A percentile compares a stretch with the other conserved stretches of the same genome.
Conservation (phyloP, 225 moss, liverwort and hornwort species). For the Pseudisothecium myosuroides region DNA sequence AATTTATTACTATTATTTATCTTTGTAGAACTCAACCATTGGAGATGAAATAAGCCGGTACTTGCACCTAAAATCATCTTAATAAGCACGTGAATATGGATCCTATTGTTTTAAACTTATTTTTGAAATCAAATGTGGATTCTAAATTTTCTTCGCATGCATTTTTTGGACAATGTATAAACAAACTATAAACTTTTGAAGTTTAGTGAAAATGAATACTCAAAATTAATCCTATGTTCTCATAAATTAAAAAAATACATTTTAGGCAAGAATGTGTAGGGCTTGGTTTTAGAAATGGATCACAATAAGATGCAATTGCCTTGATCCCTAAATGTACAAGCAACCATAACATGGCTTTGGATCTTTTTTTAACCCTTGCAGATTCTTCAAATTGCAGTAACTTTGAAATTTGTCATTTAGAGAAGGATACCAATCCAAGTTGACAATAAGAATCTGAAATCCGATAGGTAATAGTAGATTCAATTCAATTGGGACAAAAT, state of each 20-base stretch:
- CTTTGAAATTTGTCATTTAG: neutral
- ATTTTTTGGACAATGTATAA: neutral
- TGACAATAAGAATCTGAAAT: neutral
- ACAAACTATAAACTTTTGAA: neutral
- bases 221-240: neutral
- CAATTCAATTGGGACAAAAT: neutral
- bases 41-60: no score
- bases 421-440: neutral
- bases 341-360: neutral
- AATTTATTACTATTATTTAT: no score
- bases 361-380: neutral
- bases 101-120: no score
- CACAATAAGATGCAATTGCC: neutral
- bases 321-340: neutral
- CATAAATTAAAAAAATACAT: neutral
- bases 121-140: neutral
- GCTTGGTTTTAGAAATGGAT: neutral
- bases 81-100: no score
- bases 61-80: no score
- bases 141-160: neutral
- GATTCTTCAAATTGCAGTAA: neutral
- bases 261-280: neutral
- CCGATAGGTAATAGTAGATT: neutral
- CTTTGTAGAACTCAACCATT: fast-evolving
- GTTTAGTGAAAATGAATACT: neutral